phyloP scores from a whole-genome alignment of 768 basidiomycete genomes.

The Agaricus subrufescens region DNA sequence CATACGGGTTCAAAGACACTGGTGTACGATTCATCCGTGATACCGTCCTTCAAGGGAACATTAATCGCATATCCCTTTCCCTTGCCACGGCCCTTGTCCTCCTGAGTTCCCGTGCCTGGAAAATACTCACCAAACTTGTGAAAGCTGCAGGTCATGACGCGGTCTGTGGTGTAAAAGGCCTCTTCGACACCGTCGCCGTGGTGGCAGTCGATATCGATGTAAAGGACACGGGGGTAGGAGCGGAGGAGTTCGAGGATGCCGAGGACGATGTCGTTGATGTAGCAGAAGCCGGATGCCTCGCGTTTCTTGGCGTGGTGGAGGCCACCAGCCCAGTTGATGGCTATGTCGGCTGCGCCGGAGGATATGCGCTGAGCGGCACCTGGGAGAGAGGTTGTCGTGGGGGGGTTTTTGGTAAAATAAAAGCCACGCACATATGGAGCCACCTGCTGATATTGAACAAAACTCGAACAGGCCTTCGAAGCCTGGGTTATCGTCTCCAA shows the following conservation, averaged over 20 bases:
- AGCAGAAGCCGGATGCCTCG: slow-evolving; percentile 98
- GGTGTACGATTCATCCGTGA: slow-evolving; percentile 84
- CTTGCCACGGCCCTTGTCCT: slow-evolving; percentile 78
- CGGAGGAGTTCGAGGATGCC: slow-evolving; percentile 92
- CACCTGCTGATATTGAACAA: slow-evolving; percentile 93
- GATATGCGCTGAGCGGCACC: slow-evolving; percentile 80
- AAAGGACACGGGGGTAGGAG: slow-evolving; percentile 80
- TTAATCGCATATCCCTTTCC: slow-evolving; percentile 90
- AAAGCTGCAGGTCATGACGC: slow-evolving; percentile 96
- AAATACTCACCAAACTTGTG: slow-evolving; percentile 98
- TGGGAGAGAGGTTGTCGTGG: slow-evolving; percentile 20
- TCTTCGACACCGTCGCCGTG: slow-evolving; percentile 99
- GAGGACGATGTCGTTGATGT: slow-evolving; percentile 97
- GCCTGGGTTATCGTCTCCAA: slow-evolving; percentile 93
- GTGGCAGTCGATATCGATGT: slow-evolving; percentile 98
- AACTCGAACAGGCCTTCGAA: slow-evolving; percentile 98
- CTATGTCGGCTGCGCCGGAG: slow-evolving; percentile 83
- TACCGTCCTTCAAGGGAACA: slow-evolving; percentile 90
- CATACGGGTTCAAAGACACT: slow-evolving; percentile 91
- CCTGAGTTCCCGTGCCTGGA: slow-evolving; percentile 81
- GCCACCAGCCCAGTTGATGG: slow-evolving; percentile 97
- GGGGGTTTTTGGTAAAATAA: not conserved
- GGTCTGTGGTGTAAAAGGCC: slow-evolving; percentile 95
- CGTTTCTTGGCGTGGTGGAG: slow-evolving; percentile 99
- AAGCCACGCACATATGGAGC: slow-evolving; percentile 70